Percentiles rank a stretch among this genome's conserved stretches.
phyloP scores from a whole-genome alignment of 2,329 filamentous ascomycete genomes.

The Didymella exigua region DNA sequence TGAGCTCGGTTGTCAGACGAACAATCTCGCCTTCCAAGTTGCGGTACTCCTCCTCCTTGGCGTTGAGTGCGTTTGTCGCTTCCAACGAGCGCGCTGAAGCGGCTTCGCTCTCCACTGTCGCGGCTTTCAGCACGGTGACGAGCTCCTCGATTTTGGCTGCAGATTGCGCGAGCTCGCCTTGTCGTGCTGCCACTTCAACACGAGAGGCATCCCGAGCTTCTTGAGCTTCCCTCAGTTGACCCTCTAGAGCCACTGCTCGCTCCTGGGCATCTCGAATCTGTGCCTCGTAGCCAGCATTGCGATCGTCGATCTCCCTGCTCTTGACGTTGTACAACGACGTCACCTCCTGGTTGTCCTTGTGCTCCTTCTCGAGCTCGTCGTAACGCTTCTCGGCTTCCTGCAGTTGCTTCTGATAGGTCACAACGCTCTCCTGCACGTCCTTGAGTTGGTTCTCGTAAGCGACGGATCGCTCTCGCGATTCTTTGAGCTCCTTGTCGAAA shows the following conservation, averaged over 20 bases:
- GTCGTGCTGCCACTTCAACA: constrained; percentile 42
- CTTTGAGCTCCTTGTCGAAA: constrained; percentile 39
- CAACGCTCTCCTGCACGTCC: constrained; percentile 38
- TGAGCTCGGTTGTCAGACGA: constrained; percentile 75
- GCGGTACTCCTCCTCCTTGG: constrained; percentile 46
- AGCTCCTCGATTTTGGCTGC: constrained; percentile 39
- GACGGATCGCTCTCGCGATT: constrained; percentile 33
- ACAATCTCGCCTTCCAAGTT: constrained; percentile 67
- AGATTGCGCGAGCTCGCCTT: constrained; percentile 46
- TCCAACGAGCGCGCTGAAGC: constrained; percentile 40
- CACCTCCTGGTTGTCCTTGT: constrained; percentile 39
- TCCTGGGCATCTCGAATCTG: constrained; percentile 41
- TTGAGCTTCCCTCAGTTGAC: constrained; percentile 40
- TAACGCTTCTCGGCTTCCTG: constrained; percentile 35
- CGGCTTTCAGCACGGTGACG: constrained; percentile 31
- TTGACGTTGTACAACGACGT: constrained; percentile 28
- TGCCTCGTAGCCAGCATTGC: constrained; percentile 39
- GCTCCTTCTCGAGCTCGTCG: constrained; percentile 36
- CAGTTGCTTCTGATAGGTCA: constrained; percentile 40
- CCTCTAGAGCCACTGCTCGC: constrained; percentile 42
- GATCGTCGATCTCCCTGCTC: constrained; percentile 29
- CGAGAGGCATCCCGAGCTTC: constrained; percentile 41
- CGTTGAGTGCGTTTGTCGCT: constrained; percentile 35
- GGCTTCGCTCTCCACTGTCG: constrained; percentile 40
- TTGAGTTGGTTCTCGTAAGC: constrained; percentile 43